Evolutionary conservation across 768 basidiomycete genomes (phyloP).

Genomic region (Hypholoma fasciculare): DNA sequence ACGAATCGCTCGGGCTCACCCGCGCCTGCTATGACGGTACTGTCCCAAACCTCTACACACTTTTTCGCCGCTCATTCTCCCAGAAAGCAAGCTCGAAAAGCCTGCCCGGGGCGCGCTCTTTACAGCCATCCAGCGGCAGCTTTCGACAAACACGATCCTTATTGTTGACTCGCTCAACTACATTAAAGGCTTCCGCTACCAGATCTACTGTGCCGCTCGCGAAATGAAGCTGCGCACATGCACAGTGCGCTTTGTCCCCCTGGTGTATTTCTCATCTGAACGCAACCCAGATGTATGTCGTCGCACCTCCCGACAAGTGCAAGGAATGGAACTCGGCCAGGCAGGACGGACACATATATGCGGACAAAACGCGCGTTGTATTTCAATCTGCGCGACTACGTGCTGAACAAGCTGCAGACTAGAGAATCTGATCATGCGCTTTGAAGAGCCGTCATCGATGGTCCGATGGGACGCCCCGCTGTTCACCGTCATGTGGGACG

Average conservation of each 20-base stretch:
- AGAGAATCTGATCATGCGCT: slow-evolving; percentile 84
- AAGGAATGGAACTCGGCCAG: slow-evolving; percentile 70
- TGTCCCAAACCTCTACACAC: slow-evolving; percentile 14
- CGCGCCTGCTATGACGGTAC: slow-evolving; percentile 76
- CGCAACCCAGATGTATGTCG: slow-evolving; percentile 62
- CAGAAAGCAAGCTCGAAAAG: slow-evolving; percentile 84
- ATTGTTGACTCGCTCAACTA: slow-evolving; percentile 94
- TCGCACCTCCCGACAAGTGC: slow-evolving; percentile 74
- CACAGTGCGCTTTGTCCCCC: slow-evolving; percentile 58
- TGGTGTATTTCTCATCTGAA: not conserved
- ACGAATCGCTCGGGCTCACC: slow-evolving; percentile 65
- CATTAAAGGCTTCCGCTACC: slow-evolving; percentile 98
- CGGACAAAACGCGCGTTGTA: slow-evolving; percentile 67
- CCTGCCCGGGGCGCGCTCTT: slow-evolving; percentile 83
- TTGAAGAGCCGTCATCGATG: slow-evolving; percentile 97
- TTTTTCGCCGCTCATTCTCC: slow-evolving; percentile 4
- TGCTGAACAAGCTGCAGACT: slow-evolving; percentile 45
- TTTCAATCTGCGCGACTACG: slow-evolving; percentile 7
- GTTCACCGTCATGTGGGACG: slow-evolving; percentile 80
- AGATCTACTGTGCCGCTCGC: slow-evolving; percentile 94
- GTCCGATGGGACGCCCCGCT: slow-evolving; percentile 99
- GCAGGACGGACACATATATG: slow-evolving; percentile 50
- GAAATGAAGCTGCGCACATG: slow-evolving; percentile 84
- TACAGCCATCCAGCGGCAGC: slow-evolving; percentile 74
- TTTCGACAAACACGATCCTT: slow-evolving; percentile 73